phyloP scores from a whole-genome alignment of 768 basidiomycete genomes.

The Suillus weaverae region DNA sequence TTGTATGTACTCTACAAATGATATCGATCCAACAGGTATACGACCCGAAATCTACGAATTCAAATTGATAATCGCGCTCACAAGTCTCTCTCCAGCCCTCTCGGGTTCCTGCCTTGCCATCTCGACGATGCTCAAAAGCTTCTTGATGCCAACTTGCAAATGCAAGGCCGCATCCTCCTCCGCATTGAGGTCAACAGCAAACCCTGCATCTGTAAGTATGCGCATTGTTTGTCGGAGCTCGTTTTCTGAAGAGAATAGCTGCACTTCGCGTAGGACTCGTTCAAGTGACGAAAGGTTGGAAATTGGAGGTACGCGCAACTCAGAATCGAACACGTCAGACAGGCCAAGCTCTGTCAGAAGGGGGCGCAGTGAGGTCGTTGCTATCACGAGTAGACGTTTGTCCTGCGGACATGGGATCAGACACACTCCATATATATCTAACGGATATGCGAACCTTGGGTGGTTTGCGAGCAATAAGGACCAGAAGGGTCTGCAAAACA shows the following conservation, averaged over 20 bases:
- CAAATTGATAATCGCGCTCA: conserved; percentile 60
- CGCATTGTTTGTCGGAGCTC: conserved; percentile 60
- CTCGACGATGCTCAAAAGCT: conserved; percentile 85
- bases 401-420: conserved; percentile 48
- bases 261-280: conserved; percentile 72
- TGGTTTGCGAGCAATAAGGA: conserved; percentile 84
- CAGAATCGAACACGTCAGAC: conserved; percentile 85
- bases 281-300: conserved; percentile 70
- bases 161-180: conserved; percentile 45
- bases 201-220: conserved; percentile 74
- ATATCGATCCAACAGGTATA: conserved; percentile 5
- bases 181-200: conserved; percentile 47
- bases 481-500: conserved; percentile 87
- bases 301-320: conserved; percentile 83
- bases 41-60: conserved; percentile 14
- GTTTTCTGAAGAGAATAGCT: conserved; percentile 62
- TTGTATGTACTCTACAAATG: conserved; percentile 8
- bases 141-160: conserved; percentile 90
- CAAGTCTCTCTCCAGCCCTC: conserved; percentile 70
- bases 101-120: conserved; percentile 97
- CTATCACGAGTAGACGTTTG: conserved; percentile 87
- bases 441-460: conserved; percentile 69
- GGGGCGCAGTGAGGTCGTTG: conserved; percentile 86
- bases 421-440: not conserved
- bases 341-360: conserved; percentile 89